Evolutionary conservation across 768 basidiomycete species (phyloP), one percentile per base, ranked within the genome.

Genomic region (Porpolomopsis calyptriformis): DNA sequence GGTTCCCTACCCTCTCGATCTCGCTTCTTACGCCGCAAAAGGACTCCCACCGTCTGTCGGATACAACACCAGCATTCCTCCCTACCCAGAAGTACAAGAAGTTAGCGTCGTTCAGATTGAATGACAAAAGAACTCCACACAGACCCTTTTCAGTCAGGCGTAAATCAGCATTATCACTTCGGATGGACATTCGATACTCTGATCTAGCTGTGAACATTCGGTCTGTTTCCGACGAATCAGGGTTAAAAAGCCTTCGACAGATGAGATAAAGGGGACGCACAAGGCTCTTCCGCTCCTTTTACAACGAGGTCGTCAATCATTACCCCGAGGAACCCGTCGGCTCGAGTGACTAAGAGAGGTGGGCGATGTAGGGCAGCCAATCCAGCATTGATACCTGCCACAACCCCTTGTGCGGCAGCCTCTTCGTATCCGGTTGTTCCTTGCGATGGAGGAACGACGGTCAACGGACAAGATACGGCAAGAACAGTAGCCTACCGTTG

Each of bases 361-460:
- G 76, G 66, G 34, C 65, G 70, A 11, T 64, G 58, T 2, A 69
- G 67, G 8, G 86, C 80, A 0, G 77, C 65, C 2, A 90, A 70
- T 0, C 87, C 91, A 0, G 91, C 91, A 46, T 94, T 93, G 42
- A 87, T 80, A 2, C 91, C 90, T 1, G 90, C 91, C 0, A 94
- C 63, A n/a, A 78, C 67, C 7, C 91, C 91, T 59, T 93, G 91
- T 3, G 86, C 88, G 2, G 87, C 91, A 1, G 91, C 91, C 64
- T 94, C 91, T 59, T 94, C 91, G 58, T 94, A 94, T 4, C 91
- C 91, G 1, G 91, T 94, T 1, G 91, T 94, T 9, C 85, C 84
- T 78, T 43, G 24, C 12, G 49, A 9, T 12, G 12, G 36, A 34
- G 16, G 20, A 40, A 22, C 9, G 18, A 16, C 31, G 11, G 26